Evolutionary conservation across 164 flowering plant species (phyloP).

Genomic region (Nelumbo lutea): DNA sequence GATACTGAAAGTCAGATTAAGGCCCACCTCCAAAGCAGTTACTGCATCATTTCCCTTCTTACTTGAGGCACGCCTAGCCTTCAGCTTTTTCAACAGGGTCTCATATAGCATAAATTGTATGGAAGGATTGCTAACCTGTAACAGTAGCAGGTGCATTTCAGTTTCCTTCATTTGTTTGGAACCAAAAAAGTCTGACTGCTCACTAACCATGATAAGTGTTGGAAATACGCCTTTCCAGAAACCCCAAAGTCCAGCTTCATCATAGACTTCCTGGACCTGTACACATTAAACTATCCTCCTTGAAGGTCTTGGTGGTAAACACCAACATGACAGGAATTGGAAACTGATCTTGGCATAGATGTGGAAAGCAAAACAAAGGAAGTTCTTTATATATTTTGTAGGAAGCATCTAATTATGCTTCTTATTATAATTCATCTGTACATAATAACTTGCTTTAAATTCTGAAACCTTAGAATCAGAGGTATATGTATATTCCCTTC

Average conservation of each 20-base stretch:
- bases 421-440: too few relatives aligned
- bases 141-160: slow-evolving; percentile 20
- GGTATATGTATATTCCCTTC: too few relatives aligned
- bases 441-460: too few relatives aligned
- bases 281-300: slow-evolving; percentile 2
- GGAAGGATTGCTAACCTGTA: slow-evolving; percentile 94
- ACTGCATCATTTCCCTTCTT: slow-evolving; percentile 45
- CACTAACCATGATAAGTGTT: slow-evolving; percentile 85
- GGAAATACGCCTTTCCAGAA: slow-evolving; percentile 97
- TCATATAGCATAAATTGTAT: slow-evolving; percentile 96
- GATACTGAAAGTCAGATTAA: not conserved
- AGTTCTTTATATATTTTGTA: too few relatives aligned
- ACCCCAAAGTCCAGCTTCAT: slow-evolving; percentile 78
- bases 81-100: slow-evolving; percentile 81
- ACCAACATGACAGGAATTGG: too few relatives aligned
- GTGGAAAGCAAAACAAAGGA: too few relatives aligned
- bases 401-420: too few relatives aligned
- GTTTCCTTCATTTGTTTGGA: slow-evolving; percentile 6
- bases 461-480: too few relatives aligned
- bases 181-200: slow-evolving; percentile 7
- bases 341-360: too few relatives aligned
- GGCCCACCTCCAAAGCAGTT: slow-evolving; percentile 76
- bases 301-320: not conserved
- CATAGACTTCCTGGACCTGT: slow-evolving; percentile 87
- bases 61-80: slow-evolving; percentile 42